Percentiles rank a stretch among this genome's conserved stretches.
Conservation (phyloP, 805 yeast genomes). For the Priceomyces fermenticarens region DNA sequence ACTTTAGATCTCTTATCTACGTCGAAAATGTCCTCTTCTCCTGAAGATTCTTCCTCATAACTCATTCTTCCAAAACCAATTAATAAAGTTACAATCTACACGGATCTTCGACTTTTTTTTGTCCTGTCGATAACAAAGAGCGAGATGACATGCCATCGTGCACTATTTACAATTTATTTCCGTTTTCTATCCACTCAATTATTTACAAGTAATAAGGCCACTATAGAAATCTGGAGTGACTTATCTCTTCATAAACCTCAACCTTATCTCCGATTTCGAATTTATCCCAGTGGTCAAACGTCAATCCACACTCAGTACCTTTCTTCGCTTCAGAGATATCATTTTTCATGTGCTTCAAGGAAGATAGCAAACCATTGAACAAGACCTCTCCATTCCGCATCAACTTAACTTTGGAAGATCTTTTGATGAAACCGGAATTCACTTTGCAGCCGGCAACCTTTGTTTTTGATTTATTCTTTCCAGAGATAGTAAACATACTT, state of each 20-base stretch:
- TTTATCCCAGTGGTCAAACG: conserved; percentile 64
- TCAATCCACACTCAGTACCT: conserved; percentile 88
- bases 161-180: background rate
- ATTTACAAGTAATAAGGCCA: conserved; percentile 14
- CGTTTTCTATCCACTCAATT: conserved; percentile 2
- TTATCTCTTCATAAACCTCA: conserved; percentile 67
- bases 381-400: conserved; percentile 48
- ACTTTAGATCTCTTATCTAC: conserved; percentile 36
- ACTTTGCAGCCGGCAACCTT: conserved; percentile 89
- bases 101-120: too few relatives aligned
- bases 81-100: background rate
- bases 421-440: conserved; percentile 59
- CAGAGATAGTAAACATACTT: conserved; percentile 67
- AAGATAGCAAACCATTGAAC: conserved; percentile 58
- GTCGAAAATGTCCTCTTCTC: conserved; percentile 41
- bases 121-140: background rate
- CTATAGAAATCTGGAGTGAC: conserved; percentile 30
- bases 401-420: conserved; percentile 58
- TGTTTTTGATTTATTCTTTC: conserved; percentile 49
- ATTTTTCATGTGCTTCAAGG: conserved; percentile 79
- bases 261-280: conserved; percentile 75
- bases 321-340: conserved; percentile 74
- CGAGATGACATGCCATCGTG: background rate
- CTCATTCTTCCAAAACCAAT: conserved; percentile 19
- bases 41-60: conserved; percentile 49